A percentile compares a stretch with the other conserved stretches of the same genome.
These are phyloP conservation scores for Fusarium paranaense DNA, from an alignment of 2,329 filamentous ascomycete species.

Conservation along the genomic window DNA sequence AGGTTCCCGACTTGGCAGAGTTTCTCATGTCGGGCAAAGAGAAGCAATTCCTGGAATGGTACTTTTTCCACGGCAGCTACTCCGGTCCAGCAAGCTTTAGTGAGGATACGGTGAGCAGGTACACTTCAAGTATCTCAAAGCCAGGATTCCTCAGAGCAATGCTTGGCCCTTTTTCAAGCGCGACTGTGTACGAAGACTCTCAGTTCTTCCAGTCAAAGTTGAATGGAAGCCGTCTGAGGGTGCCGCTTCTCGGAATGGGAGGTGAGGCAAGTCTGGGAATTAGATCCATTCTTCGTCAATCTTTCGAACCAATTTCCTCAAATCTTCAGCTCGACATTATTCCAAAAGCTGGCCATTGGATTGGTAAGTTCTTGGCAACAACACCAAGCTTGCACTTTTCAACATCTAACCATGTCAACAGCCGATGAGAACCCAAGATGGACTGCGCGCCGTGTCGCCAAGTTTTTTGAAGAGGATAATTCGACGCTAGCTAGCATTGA, in stretches of 20 bases:
- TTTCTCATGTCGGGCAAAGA: constrained; percentile 58
- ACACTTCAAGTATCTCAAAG: constrained; percentile 55
- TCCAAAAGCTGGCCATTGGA: constrained; percentile 45
- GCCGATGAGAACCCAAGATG: constrained; percentile 43
- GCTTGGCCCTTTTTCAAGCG: constrained; percentile 51
- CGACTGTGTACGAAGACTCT: constrained; percentile 48
- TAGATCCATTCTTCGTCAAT: background rate
- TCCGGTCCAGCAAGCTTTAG: constrained; percentile 52
- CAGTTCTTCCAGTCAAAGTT: constrained; percentile 51
- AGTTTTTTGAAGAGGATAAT: constrained; percentile 31
- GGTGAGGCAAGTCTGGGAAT: constrained; percentile 43
- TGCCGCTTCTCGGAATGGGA: constrained; percentile 42
- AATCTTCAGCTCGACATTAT: constrained; percentile 36
- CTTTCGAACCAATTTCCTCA: constrained; percentile 15
- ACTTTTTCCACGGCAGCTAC: constrained; percentile 59
- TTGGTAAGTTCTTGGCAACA: constrained; percentile 31
- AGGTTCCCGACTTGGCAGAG: constrained; percentile 58
- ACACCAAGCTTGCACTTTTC: too few relatives aligned
- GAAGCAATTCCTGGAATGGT: constrained; percentile 58
- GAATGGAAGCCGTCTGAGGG: constrained; percentile 9
- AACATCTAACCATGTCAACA: background rate
- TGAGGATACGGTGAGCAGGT: constrained; percentile 53
- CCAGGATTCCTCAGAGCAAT: constrained; percentile 56
- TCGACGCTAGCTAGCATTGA: constrained; percentile 5
- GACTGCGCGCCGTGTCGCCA: constrained; percentile 30